Evolutionary conservation across 768 basidiomycete species (phyloP), one percentile per base, ranked within the genome.

Genomic region (Clitopilus hobsonii): DNA sequence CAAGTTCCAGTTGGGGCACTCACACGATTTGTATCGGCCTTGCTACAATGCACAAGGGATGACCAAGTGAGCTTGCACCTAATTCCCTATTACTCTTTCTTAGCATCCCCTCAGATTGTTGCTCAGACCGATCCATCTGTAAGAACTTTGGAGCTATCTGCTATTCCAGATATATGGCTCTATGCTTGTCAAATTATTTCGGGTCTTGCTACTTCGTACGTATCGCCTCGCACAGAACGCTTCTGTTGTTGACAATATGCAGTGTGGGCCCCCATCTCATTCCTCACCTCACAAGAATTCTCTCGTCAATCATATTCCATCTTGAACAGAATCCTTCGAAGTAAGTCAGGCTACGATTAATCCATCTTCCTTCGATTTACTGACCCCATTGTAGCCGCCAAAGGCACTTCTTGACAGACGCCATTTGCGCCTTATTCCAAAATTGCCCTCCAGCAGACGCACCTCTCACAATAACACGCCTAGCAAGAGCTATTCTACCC

Each of bases 1-100:
- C 75, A 78, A 58, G 63, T 93, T 7, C 89, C 91, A 0, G 61
- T 89, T n/a, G 91, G 89, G 3, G 64, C 73, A 32, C 61, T 91
- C 16, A 73, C 79, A 11, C 75, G 77, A 41, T 77, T 91, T 27
- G 73, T 76, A 23, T 63, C 71, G 23, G 74, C 78, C 7, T 70
- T 92, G 16, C 61, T 84, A 63, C 66, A 69, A 64, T 66, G 82
- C 69, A 74, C 76, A 8, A 61, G 52, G 16, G 79, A 85, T 8
- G 81, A 80, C n/a, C 41, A 16, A 20, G 41, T 45, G 11, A 49
- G 26, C 57, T 54, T 28, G 27, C 26, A 30, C 58, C 27, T 10
- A 49, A 22, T n/a, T 16, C n/a, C n/a, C n/a, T n/a, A n/a, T 32
- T 56, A 27, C 3, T 18, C 47, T 14, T 3, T 22, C 28, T 6